Conservation (phyloP, 768 basidiomycete species). For the Kwoniella botswanensis region DNA sequence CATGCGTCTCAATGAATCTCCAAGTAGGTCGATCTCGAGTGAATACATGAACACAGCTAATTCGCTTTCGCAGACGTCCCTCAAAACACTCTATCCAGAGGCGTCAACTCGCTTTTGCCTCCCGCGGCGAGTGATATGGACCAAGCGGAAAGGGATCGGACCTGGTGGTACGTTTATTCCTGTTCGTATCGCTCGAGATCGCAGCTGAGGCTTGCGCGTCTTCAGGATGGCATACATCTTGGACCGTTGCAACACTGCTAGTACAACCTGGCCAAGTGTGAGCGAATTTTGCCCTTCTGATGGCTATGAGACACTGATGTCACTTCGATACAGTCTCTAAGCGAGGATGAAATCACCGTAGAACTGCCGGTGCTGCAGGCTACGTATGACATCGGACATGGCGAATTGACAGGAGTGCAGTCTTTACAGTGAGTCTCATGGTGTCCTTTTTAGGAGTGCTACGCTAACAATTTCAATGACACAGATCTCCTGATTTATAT, state of each 20-base stretch:
- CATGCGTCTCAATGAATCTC: constrained; percentile 38
- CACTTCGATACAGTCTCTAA: constrained; percentile 24
- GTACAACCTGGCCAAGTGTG: constrained; percentile 40
- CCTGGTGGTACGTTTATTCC: constrained; percentile 38
- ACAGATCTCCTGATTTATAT: constrained; percentile 26
- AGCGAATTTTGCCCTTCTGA: background rate
- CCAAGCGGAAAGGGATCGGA: constrained; percentile 45
- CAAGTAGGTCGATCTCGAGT: constrained; percentile 25
- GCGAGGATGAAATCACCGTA: constrained; percentile 47
- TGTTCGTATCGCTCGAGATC: background rate
- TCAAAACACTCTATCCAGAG: constrained; percentile 13
- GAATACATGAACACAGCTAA: background rate
- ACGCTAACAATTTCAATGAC: background rate
- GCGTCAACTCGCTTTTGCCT: constrained; percentile 22
- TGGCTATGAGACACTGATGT: background rate
- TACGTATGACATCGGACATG: constrained; percentile 32
- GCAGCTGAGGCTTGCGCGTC: background rate
- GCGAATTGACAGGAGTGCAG: constrained; percentile 37
- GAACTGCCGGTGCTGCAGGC: constrained; percentile 45
- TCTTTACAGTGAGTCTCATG: constrained; percentile 33
- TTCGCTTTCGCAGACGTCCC: constrained; percentile 15
- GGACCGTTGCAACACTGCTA: constrained; percentile 22
- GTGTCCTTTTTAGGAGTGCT: too few relatives aligned
- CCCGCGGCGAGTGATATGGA: constrained; percentile 25
- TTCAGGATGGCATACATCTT: constrained; percentile 40